A percentile compares a stretch with the other conserved stretches of the same genome.
These are phyloP conservation scores for Apiotrichum gracile DNA, from an alignment of 1,284 basidiomycete species.

Conservation along the genomic window DNA sequence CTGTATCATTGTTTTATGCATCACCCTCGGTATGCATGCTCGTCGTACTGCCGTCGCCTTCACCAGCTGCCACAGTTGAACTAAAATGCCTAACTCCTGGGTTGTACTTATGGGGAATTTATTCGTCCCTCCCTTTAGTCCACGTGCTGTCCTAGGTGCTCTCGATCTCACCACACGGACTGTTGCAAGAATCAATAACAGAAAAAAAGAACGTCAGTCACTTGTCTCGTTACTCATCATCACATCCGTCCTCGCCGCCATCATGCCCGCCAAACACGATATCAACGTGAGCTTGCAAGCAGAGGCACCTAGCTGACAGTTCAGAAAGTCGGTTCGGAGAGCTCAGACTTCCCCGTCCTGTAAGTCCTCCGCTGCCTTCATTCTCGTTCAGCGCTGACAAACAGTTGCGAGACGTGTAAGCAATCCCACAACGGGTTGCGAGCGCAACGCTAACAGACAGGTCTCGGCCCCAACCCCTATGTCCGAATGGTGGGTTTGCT, in stretches of 20 bases:
- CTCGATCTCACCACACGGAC: not conserved
- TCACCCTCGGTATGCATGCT: too few species aligned
- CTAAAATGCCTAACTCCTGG: too few species aligned
- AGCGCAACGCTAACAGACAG: conserved; percentile 45
- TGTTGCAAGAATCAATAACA: not conserved
- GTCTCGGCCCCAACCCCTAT: conserved; percentile 80
- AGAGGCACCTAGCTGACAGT: not conserved
- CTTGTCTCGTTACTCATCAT: not conserved
- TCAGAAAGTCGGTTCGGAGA: conserved; percentile 47
- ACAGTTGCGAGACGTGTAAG: conserved; percentile 74
- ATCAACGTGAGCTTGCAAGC: conserved; percentile 39
- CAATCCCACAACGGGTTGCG: conserved; percentile 1
- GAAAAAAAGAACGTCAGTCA: too few species aligned
- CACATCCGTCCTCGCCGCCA: not conserved
- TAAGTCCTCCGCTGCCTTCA: conserved; percentile 20
- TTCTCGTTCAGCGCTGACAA: not conserved
- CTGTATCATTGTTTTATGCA: too few species aligned
- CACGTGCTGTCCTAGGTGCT: not conserved
- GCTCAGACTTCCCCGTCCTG: conserved; percentile 47
- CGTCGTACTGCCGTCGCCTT: too few species aligned
- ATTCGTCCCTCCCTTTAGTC: not conserved
- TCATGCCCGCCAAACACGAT: conserved; percentile 43
- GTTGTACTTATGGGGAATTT: too few species aligned
- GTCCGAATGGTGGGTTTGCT: conserved; percentile 67
- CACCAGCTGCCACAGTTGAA: too few species aligned